These are phyloP conservation scores for Thraustochytrium striatum DNA, from an alignment of 352 stramenopile genomes.

Conservation along the genomic window DNA sequence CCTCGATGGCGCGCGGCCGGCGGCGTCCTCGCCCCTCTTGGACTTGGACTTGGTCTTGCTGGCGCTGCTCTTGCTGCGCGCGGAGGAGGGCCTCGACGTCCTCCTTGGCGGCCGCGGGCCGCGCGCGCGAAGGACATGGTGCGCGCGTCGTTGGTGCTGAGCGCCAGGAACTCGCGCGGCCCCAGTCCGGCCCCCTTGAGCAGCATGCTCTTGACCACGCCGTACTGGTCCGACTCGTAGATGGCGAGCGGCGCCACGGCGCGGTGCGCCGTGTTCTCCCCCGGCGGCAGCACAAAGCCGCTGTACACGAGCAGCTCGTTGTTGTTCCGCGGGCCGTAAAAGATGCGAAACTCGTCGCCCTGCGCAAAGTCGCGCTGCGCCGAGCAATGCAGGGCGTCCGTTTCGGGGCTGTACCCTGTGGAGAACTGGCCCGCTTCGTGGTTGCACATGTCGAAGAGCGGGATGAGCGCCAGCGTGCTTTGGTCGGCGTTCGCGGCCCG, in stretches of 20 bases:
- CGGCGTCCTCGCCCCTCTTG: too few species aligned
- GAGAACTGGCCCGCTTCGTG: slow-evolving; percentile 60
- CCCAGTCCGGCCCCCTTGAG: neutral
- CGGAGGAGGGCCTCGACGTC: neutral
- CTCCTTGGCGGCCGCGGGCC: slow-evolving; percentile 3
- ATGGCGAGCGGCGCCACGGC: slow-evolving; percentile 52
- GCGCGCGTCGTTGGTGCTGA: neutral
- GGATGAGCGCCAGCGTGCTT: slow-evolving; percentile 60
- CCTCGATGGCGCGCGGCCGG: neutral
- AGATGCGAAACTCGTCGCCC: slow-evolving; percentile 63
- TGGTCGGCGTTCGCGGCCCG: slow-evolving; percentile 12
- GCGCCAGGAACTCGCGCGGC: neutral
- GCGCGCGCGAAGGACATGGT: neutral
- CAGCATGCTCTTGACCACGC: slow-evolving; percentile 57
- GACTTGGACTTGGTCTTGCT: too few species aligned
- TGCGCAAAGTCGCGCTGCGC: slow-evolving; percentile 56
- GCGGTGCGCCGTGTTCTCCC: slow-evolving; percentile 56
- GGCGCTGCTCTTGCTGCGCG: neutral
- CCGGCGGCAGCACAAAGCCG: slow-evolving; percentile 58
- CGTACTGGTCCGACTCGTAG: slow-evolving; percentile 42
- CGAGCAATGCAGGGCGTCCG: slow-evolving; percentile 56
- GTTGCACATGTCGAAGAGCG: slow-evolving; percentile 67
- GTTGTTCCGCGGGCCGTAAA: slow-evolving; percentile 64
- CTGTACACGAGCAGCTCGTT: slow-evolving; percentile 62
- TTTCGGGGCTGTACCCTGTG: slow-evolving; percentile 57